Evolutionary conservation across 2,329 filamentous ascomycete species (phyloP), one percentile per base, ranked within the genome.

Genomic region (Sarocladium oryzae): DNA sequence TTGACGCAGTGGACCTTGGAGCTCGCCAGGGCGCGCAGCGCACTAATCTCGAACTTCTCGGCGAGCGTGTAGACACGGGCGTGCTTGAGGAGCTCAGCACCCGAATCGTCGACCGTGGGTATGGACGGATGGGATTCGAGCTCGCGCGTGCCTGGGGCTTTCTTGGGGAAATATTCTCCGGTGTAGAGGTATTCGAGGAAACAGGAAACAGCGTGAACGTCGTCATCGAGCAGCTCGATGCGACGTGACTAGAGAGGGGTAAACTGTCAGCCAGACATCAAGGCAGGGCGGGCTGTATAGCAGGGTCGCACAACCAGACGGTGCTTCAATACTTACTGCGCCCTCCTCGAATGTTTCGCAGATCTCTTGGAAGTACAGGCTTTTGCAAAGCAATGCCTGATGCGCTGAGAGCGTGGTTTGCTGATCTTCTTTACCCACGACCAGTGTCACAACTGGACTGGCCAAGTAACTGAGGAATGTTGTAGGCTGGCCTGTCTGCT

Each of bases 1-100:
- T 90, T 86, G 61, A 95, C 87, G 66, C 88, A 88, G 74, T 96
- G 89, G 61, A 96, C 96, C 75, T 96, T 96, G 65, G 81, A 84
- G 65, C 88, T 88, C 2, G 90, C 86, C 24, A 96, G 82, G 16
- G 76, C 80, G 68, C 88, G 88, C 56, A 96, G 81, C 9, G 74
- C 73, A 1, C 75, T 69, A 45, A 89, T 71, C 36, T 82, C 79
- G 55, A 93, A 84, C 68, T 86, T 89, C 60, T 90, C 86, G 21
- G 89, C 90, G 21, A 96, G 76, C 0, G 89, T 96, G 74, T 96
- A 96, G 56, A 96, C 81, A 56, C 87, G 86, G 20, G 91, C 91
- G 66, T 96, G 91, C 62, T 88, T 89, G 55, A 96, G 82, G 16
- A 96, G 83, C 63, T 92, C 87, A 13, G 85, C 78, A 57, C 90